Evolutionary conservation across 2,329 filamentous ascomycete genomes (phyloP), one percentile per base, ranked within the genome.

Genomic region (Ilyonectria robusta): DNA sequence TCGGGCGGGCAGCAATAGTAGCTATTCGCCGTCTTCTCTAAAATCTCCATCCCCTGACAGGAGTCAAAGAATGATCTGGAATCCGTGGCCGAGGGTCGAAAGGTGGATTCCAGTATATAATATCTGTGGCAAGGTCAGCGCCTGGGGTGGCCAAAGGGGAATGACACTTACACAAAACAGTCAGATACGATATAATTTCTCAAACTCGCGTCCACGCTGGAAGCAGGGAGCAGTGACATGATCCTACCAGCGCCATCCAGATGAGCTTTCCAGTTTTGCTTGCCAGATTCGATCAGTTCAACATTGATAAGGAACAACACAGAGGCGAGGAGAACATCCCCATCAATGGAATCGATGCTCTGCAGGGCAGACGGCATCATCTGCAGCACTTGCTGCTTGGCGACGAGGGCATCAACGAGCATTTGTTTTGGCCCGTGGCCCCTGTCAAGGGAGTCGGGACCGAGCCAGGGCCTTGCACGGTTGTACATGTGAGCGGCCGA

Each of bases 291-390:
- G 57, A 86, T 84, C 54, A 86, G 77, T 75, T 87, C 83, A 56
- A 86, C 78, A 67, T 86, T 85, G 76, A 87, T 79, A 70, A 86
- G 83, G 73, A 86, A 86, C 19, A 86, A 77, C 3, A 84, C 82
- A 0, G 84, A 82, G 1, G 84, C 82, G 3, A 86, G 78, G 3
- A 85, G 76, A 10, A 84, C 79, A 50, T 84, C 82, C 15, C 78
- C 78, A 15, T 79, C 80, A 2, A 79, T 77, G 3, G 78, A 75
- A 10, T 80, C 77, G 10, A 84, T 76, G 19, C 80, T 74, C 57
- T 80, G 77, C 23, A 86, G 66, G 4, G 83, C 84, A 2, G 72
- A 62, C 17, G 78, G 80, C 70, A 86, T 80, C 55, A 84, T 78
- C 1, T 76, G 76, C 31, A 86, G 77, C 1, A 84, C 84, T 64